Conservation (phyloP, 2,329 filamentous ascomycete genomes). For the Xylariaceae sp. region DNA sequence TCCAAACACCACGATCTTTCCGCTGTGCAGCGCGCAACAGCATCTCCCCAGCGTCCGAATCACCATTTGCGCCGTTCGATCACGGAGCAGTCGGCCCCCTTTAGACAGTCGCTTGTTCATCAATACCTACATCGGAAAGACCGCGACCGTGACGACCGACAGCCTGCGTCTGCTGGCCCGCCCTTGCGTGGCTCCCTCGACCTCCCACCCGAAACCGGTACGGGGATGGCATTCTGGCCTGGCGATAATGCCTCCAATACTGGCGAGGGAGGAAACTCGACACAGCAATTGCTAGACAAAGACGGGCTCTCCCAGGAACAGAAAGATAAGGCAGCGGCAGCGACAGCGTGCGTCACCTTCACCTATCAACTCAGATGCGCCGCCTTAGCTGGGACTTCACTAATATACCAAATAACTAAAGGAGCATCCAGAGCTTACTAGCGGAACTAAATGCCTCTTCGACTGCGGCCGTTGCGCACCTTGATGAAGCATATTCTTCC, state of each 20-base stretch:
- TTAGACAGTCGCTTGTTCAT: constrained; percentile 34
- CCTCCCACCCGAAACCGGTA: constrained; percentile 42
- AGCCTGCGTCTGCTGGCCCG: constrained; percentile 29
- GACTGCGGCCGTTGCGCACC: constrained; percentile 56
- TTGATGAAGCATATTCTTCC: constrained; percentile 72
- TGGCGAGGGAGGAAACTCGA: constrained; percentile 15
- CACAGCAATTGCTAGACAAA: constrained; percentile 28
- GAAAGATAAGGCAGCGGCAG: constrained; percentile 37
- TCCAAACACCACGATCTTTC: constrained; percentile 33
- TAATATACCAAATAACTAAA: constrained; percentile 33
- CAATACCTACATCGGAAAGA: constrained; percentile 37
- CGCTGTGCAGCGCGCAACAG: constrained; percentile 27
- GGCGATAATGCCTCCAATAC: constrained; percentile 25
- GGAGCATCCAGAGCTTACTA: constrained; percentile 50
- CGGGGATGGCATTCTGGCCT: constrained; percentile 38
- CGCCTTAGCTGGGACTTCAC: constrained; percentile 7
- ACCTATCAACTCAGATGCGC: background rate
- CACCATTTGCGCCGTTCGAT: constrained; percentile 56
- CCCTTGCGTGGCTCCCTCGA: constrained; percentile 42
- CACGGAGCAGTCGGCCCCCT: constrained; percentile 49
- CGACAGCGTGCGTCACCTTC: constrained; percentile 39
- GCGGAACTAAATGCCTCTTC: constrained; percentile 56
- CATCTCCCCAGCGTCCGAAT: constrained; percentile 38
- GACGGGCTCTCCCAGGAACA: constrained; percentile 42
- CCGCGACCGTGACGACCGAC: constrained; percentile 34